Base-by-base conservation (phyloP, 2,329 filamentous ascomycete species). In the Chrysoporthe deuterocubensis region DNA sequence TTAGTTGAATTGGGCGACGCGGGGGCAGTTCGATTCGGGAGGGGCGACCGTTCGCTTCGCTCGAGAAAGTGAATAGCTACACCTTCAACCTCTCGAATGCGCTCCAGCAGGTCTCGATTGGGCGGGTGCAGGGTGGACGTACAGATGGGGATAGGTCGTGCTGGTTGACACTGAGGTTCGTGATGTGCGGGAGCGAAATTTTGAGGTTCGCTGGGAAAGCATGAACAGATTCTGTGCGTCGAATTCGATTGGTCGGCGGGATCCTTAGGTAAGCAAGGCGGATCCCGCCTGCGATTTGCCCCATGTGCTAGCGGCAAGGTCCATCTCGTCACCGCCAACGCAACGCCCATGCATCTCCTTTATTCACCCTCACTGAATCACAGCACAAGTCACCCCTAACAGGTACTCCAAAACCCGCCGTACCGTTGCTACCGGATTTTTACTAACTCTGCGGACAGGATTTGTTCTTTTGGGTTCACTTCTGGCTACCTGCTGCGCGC, bases 101-200 rank as follows among this genome's bases (percentile, higher is more conserved):
- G 62, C 62, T 54, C 64, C 54, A 63, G 62, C 16, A 59, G 43
- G 44, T 3, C 44, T 61, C 44, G 34, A 16, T 43, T 11, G 5
- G 37, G 54, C 44, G 60, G 56, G 54, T 46, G 62, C 16, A 52
- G 43, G 63, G 42, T 69, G 64, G 34, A 70, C 68, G 67, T 70
- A 70, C 68, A 60, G 60, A 67, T 70, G 64, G 68, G 67, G 56
- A 60, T n/a, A 62, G 63, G 63, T 66, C 64, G 66, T 65, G 34
- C 59, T 56, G 64, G 52, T 58, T 65, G 62, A 40, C 62, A 57
- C 42, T 66, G 43, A 61, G 43, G 59, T 61, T 48, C 26, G 59
- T 61, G 59, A 34, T 61, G 43, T 54, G 37, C 37, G 44, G 21
- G 57, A 60, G 57, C 57, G 57, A 60, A 60, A 60, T 60, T 60